These are phyloP conservation scores for Arabis hirsuta DNA, from an alignment of 345 rosid genomes.

Conservation along the genomic window DNA sequence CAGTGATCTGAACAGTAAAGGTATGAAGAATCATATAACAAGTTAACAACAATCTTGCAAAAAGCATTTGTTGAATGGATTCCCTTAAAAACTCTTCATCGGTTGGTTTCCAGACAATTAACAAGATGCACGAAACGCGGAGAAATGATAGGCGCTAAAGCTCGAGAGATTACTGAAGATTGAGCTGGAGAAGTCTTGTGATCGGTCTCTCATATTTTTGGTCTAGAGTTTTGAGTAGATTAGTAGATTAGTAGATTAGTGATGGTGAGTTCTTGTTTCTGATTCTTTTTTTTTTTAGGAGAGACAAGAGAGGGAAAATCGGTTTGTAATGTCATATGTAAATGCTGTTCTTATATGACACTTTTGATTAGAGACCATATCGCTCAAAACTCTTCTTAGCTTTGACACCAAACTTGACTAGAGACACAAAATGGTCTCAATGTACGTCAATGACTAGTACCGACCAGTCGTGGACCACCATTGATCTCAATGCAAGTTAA, in stretches of 20 bases:
- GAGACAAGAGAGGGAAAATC: not conserved
- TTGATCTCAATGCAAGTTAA: too few relatives aligned
- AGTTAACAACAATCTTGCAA: too few relatives aligned
- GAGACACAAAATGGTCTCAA: too few relatives aligned
- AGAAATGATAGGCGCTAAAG: not conserved
- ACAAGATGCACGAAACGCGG: slow-evolving; percentile 16
- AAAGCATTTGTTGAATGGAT: slow-evolving; percentile 7
- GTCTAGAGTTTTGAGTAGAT: slow-evolving; percentile 27
- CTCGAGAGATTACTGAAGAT: too few relatives aligned
- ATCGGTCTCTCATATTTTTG: not conserved
- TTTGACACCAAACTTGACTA: too few relatives aligned
- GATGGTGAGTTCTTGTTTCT: slow-evolving; percentile 6
- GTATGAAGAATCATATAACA: slow-evolving; percentile 33
- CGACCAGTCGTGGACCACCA: too few relatives aligned
- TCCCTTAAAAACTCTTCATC: not conserved
- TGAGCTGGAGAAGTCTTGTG: too few relatives aligned
- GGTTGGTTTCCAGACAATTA: slow-evolving; percentile 24
- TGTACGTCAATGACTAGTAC: too few relatives aligned
- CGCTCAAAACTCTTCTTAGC: not conserved
- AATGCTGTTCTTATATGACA: not conserved
- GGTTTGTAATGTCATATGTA: not conserved
- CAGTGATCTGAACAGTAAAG: slow-evolving; percentile 64
- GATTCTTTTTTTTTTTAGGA: slow-evolving; percentile 2
- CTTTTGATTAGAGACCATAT: not conserved
- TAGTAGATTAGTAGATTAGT: slow-evolving; percentile 2